Conservation (phyloP, 176 grass and related monocot species). For the Leersia perrieri region DNA sequence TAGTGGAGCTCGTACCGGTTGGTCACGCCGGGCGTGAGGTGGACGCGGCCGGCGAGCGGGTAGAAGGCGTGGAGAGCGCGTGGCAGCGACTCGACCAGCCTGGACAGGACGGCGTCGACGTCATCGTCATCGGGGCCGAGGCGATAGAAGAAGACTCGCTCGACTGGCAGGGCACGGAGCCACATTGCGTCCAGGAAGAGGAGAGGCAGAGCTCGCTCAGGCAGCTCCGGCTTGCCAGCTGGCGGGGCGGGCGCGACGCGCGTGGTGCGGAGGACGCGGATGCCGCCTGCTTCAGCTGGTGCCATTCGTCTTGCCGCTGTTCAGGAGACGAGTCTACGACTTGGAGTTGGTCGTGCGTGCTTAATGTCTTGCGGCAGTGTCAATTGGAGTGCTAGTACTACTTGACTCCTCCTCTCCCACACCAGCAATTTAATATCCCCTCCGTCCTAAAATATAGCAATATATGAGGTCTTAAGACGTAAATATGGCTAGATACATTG, state of each 20-base stretch:
- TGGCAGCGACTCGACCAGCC: constrained; percentile 35
- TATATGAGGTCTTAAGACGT: too few relatives aligned
- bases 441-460: too few relatives aligned
- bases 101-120: constrained; percentile 11
- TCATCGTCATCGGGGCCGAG: background rate
- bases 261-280: constrained; percentile 19
- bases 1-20: constrained; percentile 29
- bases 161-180: background rate
- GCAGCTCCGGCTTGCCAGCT: too few relatives aligned
- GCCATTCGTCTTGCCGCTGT: too few relatives aligned
- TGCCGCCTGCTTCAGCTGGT: too few relatives aligned
- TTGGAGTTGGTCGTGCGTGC: too few relatives aligned
- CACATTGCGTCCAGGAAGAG: constrained; percentile 32
- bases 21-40: background rate
- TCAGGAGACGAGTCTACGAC: too few relatives aligned
- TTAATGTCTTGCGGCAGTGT: too few relatives aligned
- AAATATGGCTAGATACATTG: too few relatives aligned
- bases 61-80: constrained; percentile 11
- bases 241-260: background rate
- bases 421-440: too few relatives aligned
- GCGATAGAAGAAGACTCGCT: constrained; percentile 44
- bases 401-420: too few relatives aligned
- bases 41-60: constrained; percentile 28
- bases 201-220: constrained; percentile 15
- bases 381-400: too few relatives aligned